These are phyloP conservation scores for Pythium dissotocum DNA, from an alignment of 352 stramenopile species.

Conservation along the genomic window DNA sequence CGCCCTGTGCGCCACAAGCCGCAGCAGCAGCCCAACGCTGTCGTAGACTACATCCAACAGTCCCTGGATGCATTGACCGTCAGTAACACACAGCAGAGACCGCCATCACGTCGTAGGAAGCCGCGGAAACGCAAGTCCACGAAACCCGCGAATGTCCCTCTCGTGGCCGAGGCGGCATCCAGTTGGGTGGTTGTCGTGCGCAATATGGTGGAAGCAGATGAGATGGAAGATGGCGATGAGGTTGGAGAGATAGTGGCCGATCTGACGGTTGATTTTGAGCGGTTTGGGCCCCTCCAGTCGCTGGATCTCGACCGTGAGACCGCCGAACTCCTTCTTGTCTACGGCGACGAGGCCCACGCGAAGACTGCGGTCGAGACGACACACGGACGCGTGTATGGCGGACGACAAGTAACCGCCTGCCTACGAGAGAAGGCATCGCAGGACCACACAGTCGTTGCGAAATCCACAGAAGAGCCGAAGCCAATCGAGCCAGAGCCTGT, in stretches of 20 bases:
- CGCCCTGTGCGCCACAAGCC: constrained; percentile 22
- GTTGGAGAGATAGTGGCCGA: constrained; percentile 37
- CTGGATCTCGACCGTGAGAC: constrained; percentile 8
- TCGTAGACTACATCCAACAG: constrained; percentile 19
- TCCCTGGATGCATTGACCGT: not conserved
- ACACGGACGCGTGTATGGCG: constrained; percentile 40
- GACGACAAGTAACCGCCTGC: constrained; percentile 23
- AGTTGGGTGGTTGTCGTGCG: not conserved
- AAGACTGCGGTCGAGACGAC: constrained; percentile 21
- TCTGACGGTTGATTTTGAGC: constrained; percentile 28
- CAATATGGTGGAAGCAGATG: constrained; percentile 28
- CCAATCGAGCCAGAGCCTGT: not conserved
- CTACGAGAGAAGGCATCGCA: not conserved
- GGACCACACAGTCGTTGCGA: no score
- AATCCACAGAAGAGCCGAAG: not conserved
- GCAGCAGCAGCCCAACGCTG: constrained; percentile 19
- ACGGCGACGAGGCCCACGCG: constrained; percentile 19
- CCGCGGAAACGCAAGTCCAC: not conserved
- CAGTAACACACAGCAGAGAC: not conserved
- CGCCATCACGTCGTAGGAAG: constrained; percentile 1
- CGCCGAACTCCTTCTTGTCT: constrained; percentile 25
- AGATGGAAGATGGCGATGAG: constrained; percentile 49
- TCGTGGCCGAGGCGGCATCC: not conserved
- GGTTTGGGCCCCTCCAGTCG: constrained; percentile 10
- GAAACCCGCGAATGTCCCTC: not conserved